A percentile compares a stretch with the other conserved stretches of the same genome.
These are phyloP conservation scores for Penicillium sp. DNA, from an alignment of 2,329 filamentous ascomycete genomes.

Conservation along the genomic window DNA sequence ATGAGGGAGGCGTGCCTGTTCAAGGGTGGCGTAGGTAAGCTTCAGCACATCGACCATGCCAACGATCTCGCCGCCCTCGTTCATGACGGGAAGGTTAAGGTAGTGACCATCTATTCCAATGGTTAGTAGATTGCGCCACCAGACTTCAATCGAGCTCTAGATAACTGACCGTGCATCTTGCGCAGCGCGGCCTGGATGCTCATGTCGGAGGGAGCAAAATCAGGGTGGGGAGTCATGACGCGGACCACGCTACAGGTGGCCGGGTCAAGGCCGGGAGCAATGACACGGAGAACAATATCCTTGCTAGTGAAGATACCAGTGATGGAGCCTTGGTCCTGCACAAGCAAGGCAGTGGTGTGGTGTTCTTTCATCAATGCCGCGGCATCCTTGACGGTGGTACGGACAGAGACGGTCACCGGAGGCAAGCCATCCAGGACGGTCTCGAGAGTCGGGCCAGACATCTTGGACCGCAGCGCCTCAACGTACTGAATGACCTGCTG, in stretches of 20 bases:
- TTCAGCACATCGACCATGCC: slow-evolving; percentile 99
- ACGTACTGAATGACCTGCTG: slow-evolving; percentile 99
- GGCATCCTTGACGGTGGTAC: slow-evolving; percentile 94
- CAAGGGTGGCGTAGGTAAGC: slow-evolving; percentile 94
- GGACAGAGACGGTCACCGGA: slow-evolving; percentile 90
- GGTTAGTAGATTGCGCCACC: slow-evolving; percentile 9
- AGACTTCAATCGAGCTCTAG: not conserved
- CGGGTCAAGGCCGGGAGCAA: slow-evolving; percentile 92
- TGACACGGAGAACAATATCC: slow-evolving; percentile 96
- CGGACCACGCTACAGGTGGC: slow-evolving; percentile 94
- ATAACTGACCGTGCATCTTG: slow-evolving; percentile 91
- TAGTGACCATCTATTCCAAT: slow-evolving; percentile 81
- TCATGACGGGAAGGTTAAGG: slow-evolving; percentile 97
- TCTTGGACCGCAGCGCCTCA: slow-evolving; percentile 89
- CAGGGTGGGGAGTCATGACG: slow-evolving; percentile 98
- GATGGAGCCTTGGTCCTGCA: slow-evolving; percentile 95
- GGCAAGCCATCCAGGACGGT: slow-evolving; percentile 89
- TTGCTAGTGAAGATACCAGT: slow-evolving; percentile 99
- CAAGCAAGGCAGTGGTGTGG: slow-evolving; percentile 92
- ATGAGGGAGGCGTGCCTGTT: slow-evolving; percentile 66
- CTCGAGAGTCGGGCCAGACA: slow-evolving; percentile 96
- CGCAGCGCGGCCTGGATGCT: slow-evolving; percentile 95
- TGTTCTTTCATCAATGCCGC: slow-evolving; percentile 98
- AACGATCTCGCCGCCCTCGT: slow-evolving; percentile 93
- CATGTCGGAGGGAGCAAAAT: slow-evolving; percentile 99